These are phyloP conservation scores for Boletus vermiculosoides DNA, from an alignment of 768 basidiomycete species.

Conservation along the genomic window DNA sequence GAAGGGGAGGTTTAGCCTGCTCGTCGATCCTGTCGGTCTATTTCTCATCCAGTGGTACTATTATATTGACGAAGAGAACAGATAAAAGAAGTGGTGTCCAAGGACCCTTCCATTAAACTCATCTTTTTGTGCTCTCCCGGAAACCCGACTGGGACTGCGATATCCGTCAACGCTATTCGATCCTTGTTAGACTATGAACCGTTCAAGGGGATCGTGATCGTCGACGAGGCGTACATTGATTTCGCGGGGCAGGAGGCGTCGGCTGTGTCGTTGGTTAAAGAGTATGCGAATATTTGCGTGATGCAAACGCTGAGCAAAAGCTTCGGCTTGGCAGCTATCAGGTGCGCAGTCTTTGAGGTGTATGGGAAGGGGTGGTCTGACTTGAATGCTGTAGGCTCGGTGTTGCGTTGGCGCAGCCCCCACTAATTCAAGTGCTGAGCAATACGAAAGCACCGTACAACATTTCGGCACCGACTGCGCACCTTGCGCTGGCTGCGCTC, in stretches of 20 bases:
- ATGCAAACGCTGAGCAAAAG: constrained; percentile 96
- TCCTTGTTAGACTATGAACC: constrained; percentile 68
- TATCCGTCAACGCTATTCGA: constrained; percentile 42
- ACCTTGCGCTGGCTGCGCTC: constrained; percentile 77
- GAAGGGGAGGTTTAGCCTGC: constrained; percentile 67
- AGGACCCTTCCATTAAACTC: too few species aligned
- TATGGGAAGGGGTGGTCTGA: not conserved
- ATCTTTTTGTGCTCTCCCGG: too few species aligned
- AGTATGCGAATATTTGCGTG: constrained; percentile 90
- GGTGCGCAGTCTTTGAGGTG: constrained; percentile 48
- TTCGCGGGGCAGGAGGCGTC: constrained; percentile 66
- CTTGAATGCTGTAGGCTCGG: constrained; percentile 60
- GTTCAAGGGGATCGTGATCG: constrained; percentile 89
- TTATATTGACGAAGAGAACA: not conserved
- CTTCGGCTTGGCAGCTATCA: constrained; percentile 92
- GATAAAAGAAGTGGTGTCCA: too few species aligned
- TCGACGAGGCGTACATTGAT: constrained; percentile 98
- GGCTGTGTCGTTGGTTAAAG: constrained; percentile 67
- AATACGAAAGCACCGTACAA: constrained; percentile 99
- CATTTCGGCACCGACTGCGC: constrained; percentile 85
- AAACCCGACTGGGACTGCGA: too few species aligned
- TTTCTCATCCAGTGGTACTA: not conserved
- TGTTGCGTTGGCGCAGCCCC: constrained; percentile 84
- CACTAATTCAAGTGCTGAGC: constrained; percentile 84
- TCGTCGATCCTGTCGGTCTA: constrained; percentile 65